Conservation (phyloP, 176 grass and related monocot species). For the Phoenix dactylifera region DNA sequence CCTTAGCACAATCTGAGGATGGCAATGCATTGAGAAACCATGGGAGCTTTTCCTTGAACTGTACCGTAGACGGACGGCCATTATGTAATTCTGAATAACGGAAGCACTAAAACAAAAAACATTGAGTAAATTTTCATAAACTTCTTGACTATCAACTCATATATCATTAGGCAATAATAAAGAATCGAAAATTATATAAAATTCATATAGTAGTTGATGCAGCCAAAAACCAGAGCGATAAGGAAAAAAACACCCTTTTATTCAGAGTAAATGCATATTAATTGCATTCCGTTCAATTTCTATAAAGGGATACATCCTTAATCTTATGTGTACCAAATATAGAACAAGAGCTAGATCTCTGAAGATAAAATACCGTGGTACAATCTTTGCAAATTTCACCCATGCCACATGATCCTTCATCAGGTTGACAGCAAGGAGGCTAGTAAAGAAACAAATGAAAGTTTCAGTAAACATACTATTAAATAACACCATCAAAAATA, state of each 20-base stretch:
- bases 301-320: not conserved
- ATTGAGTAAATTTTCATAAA: not conserved
- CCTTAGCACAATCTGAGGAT: slow-evolving; percentile 91
- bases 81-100: slow-evolving; percentile 64
- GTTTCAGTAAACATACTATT: not conserved
- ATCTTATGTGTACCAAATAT: not conserved
- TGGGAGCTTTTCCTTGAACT: slow-evolving; percentile 87
- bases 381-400: slow-evolving; percentile 66
- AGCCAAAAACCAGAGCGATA: too few relatives aligned
- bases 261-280: too few relatives aligned
- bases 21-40: slow-evolving; percentile 98
- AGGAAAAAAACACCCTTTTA: too few relatives aligned
- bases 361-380: slow-evolving; percentile 64
- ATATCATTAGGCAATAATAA: too few relatives aligned
- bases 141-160: too few relatives aligned
- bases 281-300: too few relatives aligned
- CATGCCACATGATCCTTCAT: slow-evolving; percentile 35
- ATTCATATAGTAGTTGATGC: too few relatives aligned
- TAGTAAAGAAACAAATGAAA: slow-evolving; percentile 24
- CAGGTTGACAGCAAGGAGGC: slow-evolving; percentile 60
- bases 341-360: slow-evolving; percentile 6
- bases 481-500: too few relatives aligned
- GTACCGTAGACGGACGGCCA: slow-evolving; percentile 66
- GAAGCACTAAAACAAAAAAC: slow-evolving; percentile 63
- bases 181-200: too few relatives aligned